Conservation (phyloP, 2,329 filamentous ascomycete species). For the Diaporthe caulivora region DNA sequence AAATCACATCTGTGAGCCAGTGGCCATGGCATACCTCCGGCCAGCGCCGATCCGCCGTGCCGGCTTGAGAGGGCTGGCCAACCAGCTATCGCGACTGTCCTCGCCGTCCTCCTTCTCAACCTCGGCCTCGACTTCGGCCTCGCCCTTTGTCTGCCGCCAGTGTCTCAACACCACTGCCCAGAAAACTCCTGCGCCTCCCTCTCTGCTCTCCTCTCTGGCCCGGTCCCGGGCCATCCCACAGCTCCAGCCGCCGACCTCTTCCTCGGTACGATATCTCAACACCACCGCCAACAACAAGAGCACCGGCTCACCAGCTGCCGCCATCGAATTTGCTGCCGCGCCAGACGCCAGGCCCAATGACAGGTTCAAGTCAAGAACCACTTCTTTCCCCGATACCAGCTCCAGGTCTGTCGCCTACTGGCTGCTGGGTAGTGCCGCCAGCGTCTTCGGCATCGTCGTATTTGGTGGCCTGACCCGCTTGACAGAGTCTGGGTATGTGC, state of each 20-base stretch:
- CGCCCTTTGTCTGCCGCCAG: constrained; percentile 61
- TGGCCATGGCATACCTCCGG: constrained; percentile 36
- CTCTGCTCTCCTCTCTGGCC: constrained; percentile 22
- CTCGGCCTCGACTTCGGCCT: constrained; percentile 35
- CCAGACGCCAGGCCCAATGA: constrained; percentile 5
- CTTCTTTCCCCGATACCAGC: constrained; percentile 70
- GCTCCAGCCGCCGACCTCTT: constrained; percentile 2
- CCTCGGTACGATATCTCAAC: constrained; percentile 30
- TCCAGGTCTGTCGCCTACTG: constrained; percentile 88
- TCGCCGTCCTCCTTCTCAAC: constrained; percentile 30
- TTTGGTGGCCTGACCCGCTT: constrained; percentile 93
- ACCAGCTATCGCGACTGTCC: constrained; percentile 31
- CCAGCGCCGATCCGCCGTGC: constrained; percentile 35
- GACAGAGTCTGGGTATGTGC: constrained; percentile 89
- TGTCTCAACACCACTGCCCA: constrained; percentile 48
- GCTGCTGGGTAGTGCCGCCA: constrained; percentile 90
- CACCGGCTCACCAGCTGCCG: constrained; percentile 15
- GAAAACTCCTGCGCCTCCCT: background rate
- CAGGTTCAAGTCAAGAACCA: constrained; percentile 47
- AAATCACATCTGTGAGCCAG: constrained; percentile 9
- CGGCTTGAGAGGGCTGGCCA: constrained; percentile 34
- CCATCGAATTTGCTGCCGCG: constrained; percentile 17
- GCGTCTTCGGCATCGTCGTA: constrained; percentile 96
- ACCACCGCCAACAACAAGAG: constrained; percentile 36
- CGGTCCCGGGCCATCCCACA: constrained; percentile 7